Percentiles rank a stretch among this genome's conserved stretches.
These are phyloP conservation scores for Pleurotus ostreatus DNA, from an alignment of 768 basidiomycete species.

Conservation along the genomic window DNA sequence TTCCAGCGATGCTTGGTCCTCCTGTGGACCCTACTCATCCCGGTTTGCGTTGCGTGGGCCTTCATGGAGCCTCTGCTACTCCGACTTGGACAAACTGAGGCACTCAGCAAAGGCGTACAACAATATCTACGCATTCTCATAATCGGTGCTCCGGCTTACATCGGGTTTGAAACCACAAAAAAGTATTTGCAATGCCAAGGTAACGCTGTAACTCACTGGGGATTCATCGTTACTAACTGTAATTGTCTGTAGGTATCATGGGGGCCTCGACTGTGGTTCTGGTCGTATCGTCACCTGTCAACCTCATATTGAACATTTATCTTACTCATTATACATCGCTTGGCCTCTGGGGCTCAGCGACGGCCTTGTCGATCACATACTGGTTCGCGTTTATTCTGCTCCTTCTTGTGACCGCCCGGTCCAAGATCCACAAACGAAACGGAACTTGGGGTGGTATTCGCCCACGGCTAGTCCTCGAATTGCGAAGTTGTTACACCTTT, in stretches of 20 bases:
- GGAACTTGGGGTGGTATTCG: constrained; percentile 63
- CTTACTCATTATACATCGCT: constrained; percentile 64
- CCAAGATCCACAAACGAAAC: constrained; percentile 50
- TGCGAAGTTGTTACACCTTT: constrained; percentile 49
- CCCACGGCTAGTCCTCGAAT: constrained; percentile 38
- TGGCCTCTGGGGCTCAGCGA: constrained; percentile 61
- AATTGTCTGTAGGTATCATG: constrained; percentile 58
- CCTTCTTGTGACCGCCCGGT: constrained; percentile 42
- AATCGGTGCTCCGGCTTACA: constrained; percentile 66
- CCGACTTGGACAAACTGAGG: constrained; percentile 54
- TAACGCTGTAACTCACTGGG: constrained; percentile 14
- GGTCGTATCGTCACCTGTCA: constrained; percentile 60
- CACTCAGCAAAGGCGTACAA: constrained; percentile 59
- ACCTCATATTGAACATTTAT: constrained; percentile 52
- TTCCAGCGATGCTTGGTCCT: constrained; percentile 67
- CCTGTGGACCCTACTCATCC: constrained; percentile 61
- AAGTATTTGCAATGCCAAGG: constrained; percentile 82
- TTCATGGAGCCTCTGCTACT: constrained; percentile 61
- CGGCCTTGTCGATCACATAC: constrained; percentile 66
- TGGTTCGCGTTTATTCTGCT: constrained; percentile 64
- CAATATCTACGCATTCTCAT: constrained; percentile 61
- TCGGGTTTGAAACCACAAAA: constrained; percentile 73
- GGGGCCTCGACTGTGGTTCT: constrained; percentile 64
- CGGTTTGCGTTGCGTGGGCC: constrained; percentile 59
- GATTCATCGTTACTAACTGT: neutral